Percentiles rank a stretch among this genome's conserved stretches.
phyloP scores from a whole-genome alignment of 2,329 filamentous ascomycete genomes.

The Pestalotiopsis fici region DNA sequence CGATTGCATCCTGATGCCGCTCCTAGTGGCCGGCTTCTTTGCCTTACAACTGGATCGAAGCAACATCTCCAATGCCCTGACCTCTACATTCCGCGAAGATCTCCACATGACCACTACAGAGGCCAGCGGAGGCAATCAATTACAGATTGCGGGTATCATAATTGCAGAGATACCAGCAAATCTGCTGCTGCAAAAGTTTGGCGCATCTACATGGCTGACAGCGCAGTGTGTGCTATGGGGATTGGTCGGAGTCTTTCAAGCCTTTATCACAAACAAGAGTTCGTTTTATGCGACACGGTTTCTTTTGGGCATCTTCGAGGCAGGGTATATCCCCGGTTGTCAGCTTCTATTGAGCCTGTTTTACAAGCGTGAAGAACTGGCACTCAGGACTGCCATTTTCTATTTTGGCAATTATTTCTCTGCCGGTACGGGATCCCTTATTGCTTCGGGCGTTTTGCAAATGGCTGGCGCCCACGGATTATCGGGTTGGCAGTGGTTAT shows the following conservation, averaged over 20 bases:
- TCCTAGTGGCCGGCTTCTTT: conserved; percentile 46
- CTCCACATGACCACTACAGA: conserved; percentile 39
- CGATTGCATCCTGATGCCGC: conserved; percentile 44
- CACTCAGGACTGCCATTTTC: conserved; percentile 40
- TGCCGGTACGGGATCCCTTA: conserved; percentile 10
- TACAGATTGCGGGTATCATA: conserved; percentile 40
- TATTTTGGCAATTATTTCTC: conserved; percentile 44
- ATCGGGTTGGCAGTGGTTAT: background rate
- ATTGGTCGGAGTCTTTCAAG: conserved; percentile 41
- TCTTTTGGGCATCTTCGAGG: conserved; percentile 40
- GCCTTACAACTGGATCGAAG: conserved; percentile 38
- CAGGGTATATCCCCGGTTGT: conserved; percentile 40
- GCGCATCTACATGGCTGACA: conserved; percentile 40
- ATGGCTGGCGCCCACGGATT: background rate
- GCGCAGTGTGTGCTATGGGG: conserved; percentile 39
- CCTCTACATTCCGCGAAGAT: conserved; percentile 40
- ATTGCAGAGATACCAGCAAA: conserved; percentile 41
- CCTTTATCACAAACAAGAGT: conserved; percentile 34
- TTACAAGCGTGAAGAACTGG: conserved; percentile 41
- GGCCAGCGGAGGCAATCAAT: conserved; percentile 39
- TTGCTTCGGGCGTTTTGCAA: background rate
- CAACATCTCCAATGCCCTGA: conserved; percentile 42
- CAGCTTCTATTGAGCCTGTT: conserved; percentile 38
- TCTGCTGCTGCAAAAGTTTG: conserved; percentile 40
- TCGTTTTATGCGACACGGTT: conserved; percentile 38